phyloP scores from a whole-genome alignment of 1,284 basidiomycete species.

The Pseudozyma sp. region DNA sequence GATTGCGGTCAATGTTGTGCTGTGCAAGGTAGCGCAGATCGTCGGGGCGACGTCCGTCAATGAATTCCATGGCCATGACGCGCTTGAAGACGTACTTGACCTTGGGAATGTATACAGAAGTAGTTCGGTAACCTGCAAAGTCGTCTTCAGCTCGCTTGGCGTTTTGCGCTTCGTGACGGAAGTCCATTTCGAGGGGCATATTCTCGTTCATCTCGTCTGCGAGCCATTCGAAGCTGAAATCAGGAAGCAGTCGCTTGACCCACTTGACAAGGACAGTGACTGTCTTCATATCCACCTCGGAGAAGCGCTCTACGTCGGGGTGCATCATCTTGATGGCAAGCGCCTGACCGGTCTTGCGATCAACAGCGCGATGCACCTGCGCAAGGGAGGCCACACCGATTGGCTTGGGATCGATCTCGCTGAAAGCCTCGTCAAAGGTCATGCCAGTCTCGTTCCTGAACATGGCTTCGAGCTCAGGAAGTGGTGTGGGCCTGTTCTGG shows the following conservation, averaged over 20 bases:
- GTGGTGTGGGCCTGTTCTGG: slow-evolving; percentile 66
- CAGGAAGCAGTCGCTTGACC: slow-evolving; percentile 84
- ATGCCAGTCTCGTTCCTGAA: slow-evolving; percentile 66
- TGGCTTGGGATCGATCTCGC: slow-evolving; percentile 86
- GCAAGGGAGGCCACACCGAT: slow-evolving; percentile 93
- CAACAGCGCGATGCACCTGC: slow-evolving; percentile 89
- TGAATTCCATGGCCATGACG: slow-evolving; percentile 92
- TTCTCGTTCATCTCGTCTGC: slow-evolving; percentile 72
- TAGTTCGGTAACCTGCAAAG: slow-evolving; percentile 73
- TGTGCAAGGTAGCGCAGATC: slow-evolving; percentile 85
- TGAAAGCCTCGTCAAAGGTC: slow-evolving; percentile 68
- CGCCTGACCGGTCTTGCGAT: slow-evolving; percentile 72
- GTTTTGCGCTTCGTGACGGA: slow-evolving; percentile 87
- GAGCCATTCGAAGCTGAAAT: slow-evolving; percentile 77
- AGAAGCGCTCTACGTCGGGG: slow-evolving; percentile 92
- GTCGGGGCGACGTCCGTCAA: slow-evolving; percentile 88
- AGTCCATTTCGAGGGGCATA: slow-evolving; percentile 94
- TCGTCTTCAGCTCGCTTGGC: slow-evolving; percentile 79
- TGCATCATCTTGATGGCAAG: slow-evolving; percentile 99
- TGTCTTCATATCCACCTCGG: slow-evolving; percentile 80
- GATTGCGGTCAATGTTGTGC: slow-evolving; percentile 90
- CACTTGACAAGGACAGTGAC: slow-evolving; percentile 75
- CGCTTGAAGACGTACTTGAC: slow-evolving; percentile 85
- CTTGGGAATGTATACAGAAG: slow-evolving; percentile 87
- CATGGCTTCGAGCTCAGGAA: slow-evolving; percentile 66